A percentile compares a stretch with the other conserved stretches of the same genome.
Conservation (phyloP, 345 rosid genomes). For the Lumnitzera racemosa region DNA sequence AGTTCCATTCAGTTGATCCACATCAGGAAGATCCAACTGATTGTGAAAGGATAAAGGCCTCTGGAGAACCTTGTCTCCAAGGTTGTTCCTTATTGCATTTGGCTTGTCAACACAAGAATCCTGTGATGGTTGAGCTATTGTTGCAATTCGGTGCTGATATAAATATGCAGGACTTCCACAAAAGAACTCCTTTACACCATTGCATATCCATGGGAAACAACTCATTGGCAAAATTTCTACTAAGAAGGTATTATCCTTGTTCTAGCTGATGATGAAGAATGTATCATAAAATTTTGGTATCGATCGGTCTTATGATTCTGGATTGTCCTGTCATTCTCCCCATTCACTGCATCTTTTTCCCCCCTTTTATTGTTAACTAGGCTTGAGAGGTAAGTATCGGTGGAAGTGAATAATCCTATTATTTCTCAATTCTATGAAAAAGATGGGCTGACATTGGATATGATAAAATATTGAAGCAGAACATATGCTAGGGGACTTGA, state of each 20-base stretch:
- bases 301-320: no score
- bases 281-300: no score
- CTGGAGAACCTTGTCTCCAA: slow-evolving; percentile 59
- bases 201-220: slow-evolving; percentile 55
- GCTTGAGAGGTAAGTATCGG: no score
- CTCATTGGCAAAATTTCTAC: slow-evolving; percentile 59
- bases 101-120: slow-evolving; percentile 55
- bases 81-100: slow-evolving; percentile 79
- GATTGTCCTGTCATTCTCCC: no score
- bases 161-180: slow-evolving; percentile 60
- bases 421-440: no score
- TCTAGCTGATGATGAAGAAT: neutral
- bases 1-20: slow-evolving; percentile 19
- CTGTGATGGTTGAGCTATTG: slow-evolving; percentile 65
- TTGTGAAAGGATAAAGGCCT: slow-evolving; percentile 54
- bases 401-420: no score
- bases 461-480: no score
- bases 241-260: slow-evolving; percentile 46
- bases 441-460: no score
- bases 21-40: slow-evolving; percentile 40
- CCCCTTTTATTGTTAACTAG: no score
- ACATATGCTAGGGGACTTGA: no score
- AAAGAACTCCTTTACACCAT: slow-evolving; percentile 81
- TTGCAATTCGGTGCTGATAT: slow-evolving; percentile 73
- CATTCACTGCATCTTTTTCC: no score